A percentile compares a stretch with the other conserved stretches of the same genome.
phyloP scores from a whole-genome alignment of 805 yeast genomes.

The Barnettozyma vustinii region DNA sequence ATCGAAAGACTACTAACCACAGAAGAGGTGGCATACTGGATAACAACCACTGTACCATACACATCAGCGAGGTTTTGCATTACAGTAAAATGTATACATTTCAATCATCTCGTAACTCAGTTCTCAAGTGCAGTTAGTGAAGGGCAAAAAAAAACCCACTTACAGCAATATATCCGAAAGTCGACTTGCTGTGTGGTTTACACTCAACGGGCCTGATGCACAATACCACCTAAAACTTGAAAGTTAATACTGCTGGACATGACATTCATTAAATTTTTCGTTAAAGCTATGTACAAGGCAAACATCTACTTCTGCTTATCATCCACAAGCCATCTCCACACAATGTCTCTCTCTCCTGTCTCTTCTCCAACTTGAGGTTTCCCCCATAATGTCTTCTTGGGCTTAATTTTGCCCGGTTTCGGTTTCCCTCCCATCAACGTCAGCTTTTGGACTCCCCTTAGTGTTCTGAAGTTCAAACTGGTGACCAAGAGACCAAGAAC shows the following conservation, averaged over 20 bases:
- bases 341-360: slow-evolving; percentile 31
- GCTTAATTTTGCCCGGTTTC: slow-evolving; percentile 11
- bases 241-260: not conserved
- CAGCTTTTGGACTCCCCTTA: slow-evolving; percentile 58
- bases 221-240: not conserved
- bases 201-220: too few relatives aligned
- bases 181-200: too few relatives aligned
- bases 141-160: too few relatives aligned
- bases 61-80: too few relatives aligned
- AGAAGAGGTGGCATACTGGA: too few relatives aligned
- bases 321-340: slow-evolving; percentile 52
- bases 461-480: slow-evolving; percentile 46
- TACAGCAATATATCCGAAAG: too few relatives aligned
- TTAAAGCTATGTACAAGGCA: not conserved
- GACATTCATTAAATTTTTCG: not conserved
- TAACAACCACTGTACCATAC: too few relatives aligned
- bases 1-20: too few relatives aligned
- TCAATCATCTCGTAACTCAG: too few relatives aligned
- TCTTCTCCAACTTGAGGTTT: slow-evolving; percentile 12
- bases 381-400: slow-evolving; percentile 21
- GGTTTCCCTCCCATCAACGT: slow-evolving; percentile 43
- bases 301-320: slow-evolving; percentile 32
- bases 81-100: too few relatives aligned
- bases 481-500: slow-evolving; percentile 52
- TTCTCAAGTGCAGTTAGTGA: too few relatives aligned